Base-by-base conservation (phyloP, 2,329 filamentous ascomycete genomes). In the Xylaria multiplex region DNA sequence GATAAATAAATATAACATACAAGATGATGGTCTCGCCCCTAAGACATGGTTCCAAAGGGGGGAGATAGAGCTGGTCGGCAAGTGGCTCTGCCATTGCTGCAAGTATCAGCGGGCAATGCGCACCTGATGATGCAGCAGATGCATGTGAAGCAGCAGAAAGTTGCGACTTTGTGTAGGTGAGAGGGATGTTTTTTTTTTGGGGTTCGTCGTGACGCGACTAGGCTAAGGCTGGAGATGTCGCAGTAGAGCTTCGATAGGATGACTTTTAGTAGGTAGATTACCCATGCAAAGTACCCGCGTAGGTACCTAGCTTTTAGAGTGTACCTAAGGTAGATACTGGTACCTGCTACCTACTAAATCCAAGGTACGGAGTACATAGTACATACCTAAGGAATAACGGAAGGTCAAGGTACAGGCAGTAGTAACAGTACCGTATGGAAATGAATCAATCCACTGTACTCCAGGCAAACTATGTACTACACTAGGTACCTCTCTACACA, bases 21-120 rank as follows among this genome's bases (percentile, higher is more conserved):
- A 97, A 86, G 75, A 97, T 84, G 77, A 91, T 86, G 75, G 87
- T 87, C 79, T 95, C 90, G 81, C 93, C 92, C 74, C 88, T 90
- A 75, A 98, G 86, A 81, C 93, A 96, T 77, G 91, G 89, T 80
- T 93, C 91, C 80, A 97, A 85, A 76, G 93, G 88, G 76, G 94
- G 93, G 76, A 96, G 91, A 82, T 94, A 96, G 78, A 86, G 84
- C 76, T 84, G 83, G 81, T 91, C 90, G 76, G 87, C 85, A 77
- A 87, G 82, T 80, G 89, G 85, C 83, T 77, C 76, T 73, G 89
- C 90, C 91, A 93, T 93, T 83, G 81, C 83, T 82, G 79, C 81
- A 79, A 81, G 80, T 80, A 81, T 85, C 81, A 83, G 81, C 80
- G 79, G 75, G 74, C 76, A 74, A 75, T 70, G 72, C 71, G 69